phyloP scores from a whole-genome alignment of 2,329 filamentous ascomycete species.

The Penicillium sp. region DNA sequence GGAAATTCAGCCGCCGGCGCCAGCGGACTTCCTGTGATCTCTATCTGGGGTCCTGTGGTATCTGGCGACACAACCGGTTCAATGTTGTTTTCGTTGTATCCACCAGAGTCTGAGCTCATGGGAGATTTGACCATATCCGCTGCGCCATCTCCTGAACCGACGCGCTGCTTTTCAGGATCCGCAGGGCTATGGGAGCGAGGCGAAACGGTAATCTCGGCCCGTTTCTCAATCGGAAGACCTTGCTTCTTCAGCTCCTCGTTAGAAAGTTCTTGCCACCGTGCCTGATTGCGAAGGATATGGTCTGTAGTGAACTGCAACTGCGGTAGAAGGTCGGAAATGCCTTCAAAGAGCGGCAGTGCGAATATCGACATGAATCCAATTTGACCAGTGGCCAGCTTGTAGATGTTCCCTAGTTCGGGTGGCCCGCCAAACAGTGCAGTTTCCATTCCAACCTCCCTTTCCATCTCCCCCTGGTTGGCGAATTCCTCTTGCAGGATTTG shows the following conservation, averaged over 20 bases:
- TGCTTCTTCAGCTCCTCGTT: conserved; percentile 31
- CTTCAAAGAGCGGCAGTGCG: conserved; percentile 85
- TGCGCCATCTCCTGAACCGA: conserved; percentile 5
- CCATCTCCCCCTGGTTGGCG: conserved; percentile 87
- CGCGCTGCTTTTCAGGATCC: conserved; percentile 8
- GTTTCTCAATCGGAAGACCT: conserved; percentile 20
- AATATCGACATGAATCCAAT: conserved; percentile 97
- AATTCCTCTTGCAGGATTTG: conserved; percentile 94
- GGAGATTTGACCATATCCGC: conserved; percentile 19
- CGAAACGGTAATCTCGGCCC: conserved; percentile 27
- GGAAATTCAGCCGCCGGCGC: conserved; percentile 14
- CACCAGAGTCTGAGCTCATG: conserved; percentile 13
- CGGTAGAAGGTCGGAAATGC: conserved; percentile 80
- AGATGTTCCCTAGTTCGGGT: conserved; percentile 75
- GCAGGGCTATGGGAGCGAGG: conserved; percentile 37
- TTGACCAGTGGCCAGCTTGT: conserved; percentile 82
- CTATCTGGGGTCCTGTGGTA: conserved; percentile 35
- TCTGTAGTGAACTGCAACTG: conserved; percentile 78
- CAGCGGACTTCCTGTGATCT: conserved; percentile 31
- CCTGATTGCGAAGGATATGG: conserved; percentile 75
- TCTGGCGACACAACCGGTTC: conserved; percentile 36
- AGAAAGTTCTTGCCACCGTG: conserved; percentile 56
- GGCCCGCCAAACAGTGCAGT: conserved; percentile 79
- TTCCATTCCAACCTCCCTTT: conserved; percentile 78
- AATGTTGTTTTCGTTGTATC: conserved; percentile 34